phyloP scores from a whole-genome alignment of 768 basidiomycete genomes.

The Pleurotus pulmonarius region DNA sequence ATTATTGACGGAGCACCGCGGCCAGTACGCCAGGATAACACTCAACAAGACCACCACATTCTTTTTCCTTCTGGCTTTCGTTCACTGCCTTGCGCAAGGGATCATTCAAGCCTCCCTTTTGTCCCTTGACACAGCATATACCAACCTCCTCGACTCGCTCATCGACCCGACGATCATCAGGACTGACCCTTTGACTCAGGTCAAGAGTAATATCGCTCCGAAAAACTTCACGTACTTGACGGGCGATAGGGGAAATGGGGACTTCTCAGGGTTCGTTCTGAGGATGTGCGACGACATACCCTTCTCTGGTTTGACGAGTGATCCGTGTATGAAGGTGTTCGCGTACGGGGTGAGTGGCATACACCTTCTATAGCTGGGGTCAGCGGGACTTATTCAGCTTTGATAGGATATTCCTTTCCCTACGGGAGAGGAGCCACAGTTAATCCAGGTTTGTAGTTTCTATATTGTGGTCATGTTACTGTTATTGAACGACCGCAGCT shows the following conservation, averaged over 20 bases:
- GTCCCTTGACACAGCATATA: slow-evolving; percentile 38
- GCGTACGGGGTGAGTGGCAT: slow-evolving; percentile 16
- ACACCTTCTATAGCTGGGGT: slow-evolving; percentile 7
- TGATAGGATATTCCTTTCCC: not conserved
- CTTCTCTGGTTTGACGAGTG: slow-evolving; percentile 18
- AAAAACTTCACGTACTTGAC: slow-evolving; percentile 33
- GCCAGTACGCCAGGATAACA: slow-evolving; percentile 34
- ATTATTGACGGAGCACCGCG: not conserved
- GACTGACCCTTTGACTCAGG: not conserved
- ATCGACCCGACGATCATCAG: slow-evolving; percentile 24
- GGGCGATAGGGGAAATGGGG: slow-evolving; percentile 16
- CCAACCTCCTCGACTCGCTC: slow-evolving; percentile 24
- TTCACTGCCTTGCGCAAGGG: slow-evolving; percentile 51
- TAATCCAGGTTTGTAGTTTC: not conserved
- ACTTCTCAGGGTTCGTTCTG: slow-evolving; percentile 22
- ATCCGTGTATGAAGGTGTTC: slow-evolving; percentile 34
- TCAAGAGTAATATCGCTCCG: slow-evolving; percentile 18
- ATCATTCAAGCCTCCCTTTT: slow-evolving; percentile 46
- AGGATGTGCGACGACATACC: slow-evolving; percentile 46
- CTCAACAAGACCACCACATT: slow-evolving; percentile 34
- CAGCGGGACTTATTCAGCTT: not conserved
- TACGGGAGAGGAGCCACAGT: not conserved
- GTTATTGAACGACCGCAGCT: not conserved
- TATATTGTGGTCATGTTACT: too few species aligned
- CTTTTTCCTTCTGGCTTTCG: slow-evolving; percentile 48